Evolutionary conservation across 768 basidiomycete genomes (phyloP).

Genomic region (Gymnopilus dilepis): DNA sequence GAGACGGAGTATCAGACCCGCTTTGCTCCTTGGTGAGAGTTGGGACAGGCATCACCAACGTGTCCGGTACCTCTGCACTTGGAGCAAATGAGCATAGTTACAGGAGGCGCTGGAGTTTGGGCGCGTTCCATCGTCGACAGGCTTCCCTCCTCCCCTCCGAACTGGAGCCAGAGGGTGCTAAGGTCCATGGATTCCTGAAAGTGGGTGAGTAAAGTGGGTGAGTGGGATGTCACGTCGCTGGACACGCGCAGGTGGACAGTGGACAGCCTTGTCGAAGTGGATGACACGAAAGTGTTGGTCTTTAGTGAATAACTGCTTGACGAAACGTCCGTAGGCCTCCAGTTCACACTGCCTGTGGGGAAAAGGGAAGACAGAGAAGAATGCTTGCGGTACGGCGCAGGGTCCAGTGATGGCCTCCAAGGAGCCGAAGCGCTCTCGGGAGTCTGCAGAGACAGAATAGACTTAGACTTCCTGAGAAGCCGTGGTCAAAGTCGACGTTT

Average conservation of each 20-base stretch:
- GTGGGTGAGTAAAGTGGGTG: no score
- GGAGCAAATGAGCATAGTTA: no score
- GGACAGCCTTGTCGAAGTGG: slow-evolving; percentile 32
- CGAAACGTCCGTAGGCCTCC: neutral
- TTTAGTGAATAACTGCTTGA: slow-evolving; percentile 12
- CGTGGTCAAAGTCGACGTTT: slow-evolving; percentile 28
- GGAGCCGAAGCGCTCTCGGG: slow-evolving; percentile 3
- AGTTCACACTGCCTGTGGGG: slow-evolving; percentile 25
- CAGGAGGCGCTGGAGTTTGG: no score
- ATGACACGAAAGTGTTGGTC: slow-evolving; percentile 28
- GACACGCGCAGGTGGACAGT: slow-evolving; percentile 8
- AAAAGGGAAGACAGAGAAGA: slow-evolving; percentile 30
- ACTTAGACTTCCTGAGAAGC: slow-evolving; percentile 28
- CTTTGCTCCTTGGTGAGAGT: no score
- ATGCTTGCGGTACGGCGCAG: slow-evolving; percentile 14
- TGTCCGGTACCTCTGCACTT: no score
- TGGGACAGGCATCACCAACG: no score
- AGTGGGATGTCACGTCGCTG: slow-evolving; percentile 18
- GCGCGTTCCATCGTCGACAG: no score
- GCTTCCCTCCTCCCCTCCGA: neutral
- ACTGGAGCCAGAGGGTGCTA: slow-evolving; percentile 19
- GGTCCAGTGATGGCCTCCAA: slow-evolving; percentile 7
- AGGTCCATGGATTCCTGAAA: slow-evolving; percentile 19
- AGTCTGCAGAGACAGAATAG: slow-evolving; percentile 20
- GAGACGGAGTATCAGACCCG: no score